phyloP scores from a whole-genome alignment of 2,329 filamentous ascomycete genomes.

The Cercospora beticola region DNA sequence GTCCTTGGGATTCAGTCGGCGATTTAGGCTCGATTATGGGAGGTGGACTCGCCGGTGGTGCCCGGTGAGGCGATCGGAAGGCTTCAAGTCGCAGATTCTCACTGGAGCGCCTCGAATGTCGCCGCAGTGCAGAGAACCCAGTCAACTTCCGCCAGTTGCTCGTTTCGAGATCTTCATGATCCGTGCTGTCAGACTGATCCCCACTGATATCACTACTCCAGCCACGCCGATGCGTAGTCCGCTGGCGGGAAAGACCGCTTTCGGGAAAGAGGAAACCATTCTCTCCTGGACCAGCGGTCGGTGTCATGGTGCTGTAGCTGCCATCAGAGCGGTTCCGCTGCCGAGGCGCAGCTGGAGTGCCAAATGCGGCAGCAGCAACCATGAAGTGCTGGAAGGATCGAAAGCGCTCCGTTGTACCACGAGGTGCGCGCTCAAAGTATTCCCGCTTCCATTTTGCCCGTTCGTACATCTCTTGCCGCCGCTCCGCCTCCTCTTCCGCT shows the following conservation, averaged over 20 bases:
- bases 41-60: background rate
- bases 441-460: constrained; percentile 36
- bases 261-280: constrained; percentile 28
- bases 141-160: constrained; percentile 17
- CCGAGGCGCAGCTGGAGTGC: constrained; percentile 22
- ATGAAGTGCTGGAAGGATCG: constrained; percentile 34
- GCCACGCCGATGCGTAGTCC: constrained; percentile 30
- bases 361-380: constrained; percentile 32
- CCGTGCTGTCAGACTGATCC: constrained; percentile 38
- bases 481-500: constrained; percentile 34
- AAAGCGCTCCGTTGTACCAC: constrained; percentile 34
- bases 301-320: constrained; percentile 29
- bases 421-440: constrained; percentile 36
- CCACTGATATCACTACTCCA: constrained; percentile 39
- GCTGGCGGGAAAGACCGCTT: constrained; percentile 22
- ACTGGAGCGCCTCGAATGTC: constrained; percentile 11
- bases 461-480: constrained; percentile 31
- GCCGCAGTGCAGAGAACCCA: constrained; percentile 22
- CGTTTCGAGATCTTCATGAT: constrained; percentile 25
- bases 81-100: constrained; percentile 8
- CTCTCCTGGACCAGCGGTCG: constrained; percentile 24
- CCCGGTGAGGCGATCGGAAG: background rate
- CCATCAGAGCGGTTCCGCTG: constrained; percentile 27
- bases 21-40: background rate
- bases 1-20: background rate